A percentile compares a stretch with the other conserved stretches of the same genome.
These are phyloP conservation scores for Sclerotinia trifoliorum DNA, from an alignment of 2,329 filamentous ascomycete species.

Conservation along the genomic window DNA sequence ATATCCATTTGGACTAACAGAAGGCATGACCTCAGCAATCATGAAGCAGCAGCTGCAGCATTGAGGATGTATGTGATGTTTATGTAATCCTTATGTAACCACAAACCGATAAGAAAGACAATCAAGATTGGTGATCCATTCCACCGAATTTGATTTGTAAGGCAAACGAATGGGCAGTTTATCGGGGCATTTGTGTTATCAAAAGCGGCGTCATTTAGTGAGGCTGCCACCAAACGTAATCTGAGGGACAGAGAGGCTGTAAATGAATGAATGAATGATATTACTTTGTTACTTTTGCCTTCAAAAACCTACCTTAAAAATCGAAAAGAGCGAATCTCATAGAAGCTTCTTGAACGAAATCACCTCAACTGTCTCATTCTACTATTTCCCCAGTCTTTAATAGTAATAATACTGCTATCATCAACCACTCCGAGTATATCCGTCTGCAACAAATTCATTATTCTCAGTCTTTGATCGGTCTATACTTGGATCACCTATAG, in stretches of 20 bases:
- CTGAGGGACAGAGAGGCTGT: conserved; percentile 14
- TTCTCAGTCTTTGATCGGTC: conserved; percentile 4
- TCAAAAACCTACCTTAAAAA: background rate
- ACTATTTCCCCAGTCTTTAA: background rate
- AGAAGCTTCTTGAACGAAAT: background rate
- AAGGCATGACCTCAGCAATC: no score
- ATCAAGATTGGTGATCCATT: background rate
- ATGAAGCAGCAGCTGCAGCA: background rate
- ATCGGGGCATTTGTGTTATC: background rate
- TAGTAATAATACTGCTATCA: background rate
- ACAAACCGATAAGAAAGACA: background rate
- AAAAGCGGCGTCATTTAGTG: conserved; percentile 14
- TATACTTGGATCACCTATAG: background rate
- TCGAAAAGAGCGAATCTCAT: conserved; percentile 2
- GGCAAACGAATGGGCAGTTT: background rate
- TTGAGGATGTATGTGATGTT: background rate
- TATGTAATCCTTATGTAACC: conserved; percentile 1
- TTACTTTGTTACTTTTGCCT: conserved; percentile 1
- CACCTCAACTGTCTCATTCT: background rate
- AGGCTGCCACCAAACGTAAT: conserved; percentile 18
- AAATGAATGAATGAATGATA: background rate
- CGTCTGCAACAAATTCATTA: background rate
- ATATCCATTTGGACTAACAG: no score
- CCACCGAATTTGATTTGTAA: conserved; percentile 9
- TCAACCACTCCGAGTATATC: conserved; percentile 1